A percentile compares a stretch with the other conserved stretches of the same genome.
Conservation (phyloP, 2,329 filamentous ascomycete genomes). For the Septoria linicola region DNA sequence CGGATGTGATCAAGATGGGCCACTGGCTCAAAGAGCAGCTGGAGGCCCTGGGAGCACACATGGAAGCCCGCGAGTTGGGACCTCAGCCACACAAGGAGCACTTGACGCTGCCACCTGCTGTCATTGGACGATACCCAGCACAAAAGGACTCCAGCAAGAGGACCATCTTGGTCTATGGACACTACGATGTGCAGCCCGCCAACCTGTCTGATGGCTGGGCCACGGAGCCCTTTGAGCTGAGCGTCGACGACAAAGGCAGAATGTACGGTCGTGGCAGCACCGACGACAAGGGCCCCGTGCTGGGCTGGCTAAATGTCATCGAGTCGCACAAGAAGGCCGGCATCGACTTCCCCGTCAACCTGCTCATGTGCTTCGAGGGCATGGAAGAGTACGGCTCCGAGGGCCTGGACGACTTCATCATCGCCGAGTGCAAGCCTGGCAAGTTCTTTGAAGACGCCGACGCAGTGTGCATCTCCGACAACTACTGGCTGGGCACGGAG, state of each 20-base stretch:
- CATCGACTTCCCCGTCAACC: slow-evolving; percentile 92
- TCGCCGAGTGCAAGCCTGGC: slow-evolving; percentile 71
- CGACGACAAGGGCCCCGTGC: slow-evolving; percentile 95
- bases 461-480: slow-evolving; percentile 97
- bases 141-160: slow-evolving; percentile 89
- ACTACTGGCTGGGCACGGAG: slow-evolving; percentile 99
- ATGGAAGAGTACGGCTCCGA: slow-evolving; percentile 99
- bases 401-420: slow-evolving; percentile 91
- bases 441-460: slow-evolving; percentile 94
- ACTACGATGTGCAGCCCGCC: slow-evolving; percentile 98
- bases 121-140: slow-evolving; percentile 74
- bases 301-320: slow-evolving; percentile 97
- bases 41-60: slow-evolving; percentile 76
- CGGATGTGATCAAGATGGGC: slow-evolving; percentile 95
- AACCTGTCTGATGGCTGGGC: slow-evolving; percentile 92
- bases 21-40: slow-evolving; percentile 85
- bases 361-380: slow-evolving; percentile 98
- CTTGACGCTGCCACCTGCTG: slow-evolving; percentile 86
- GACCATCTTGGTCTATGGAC: slow-evolving; percentile 94
- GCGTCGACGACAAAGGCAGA: slow-evolving; percentile 81
- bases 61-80: slow-evolving; percentile 82
- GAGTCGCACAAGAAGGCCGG: slow-evolving; percentile 95
- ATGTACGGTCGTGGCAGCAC: slow-evolving; percentile 97
- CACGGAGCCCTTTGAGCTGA: slow-evolving; percentile 88
- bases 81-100: slow-evolving; percentile 89